Percentiles rank a stretch among this genome's conserved stretches.
These are phyloP conservation scores for Asterella californica DNA, from an alignment of 225 moss, liverwort and hornwort genomes.

Conservation along the genomic window DNA sequence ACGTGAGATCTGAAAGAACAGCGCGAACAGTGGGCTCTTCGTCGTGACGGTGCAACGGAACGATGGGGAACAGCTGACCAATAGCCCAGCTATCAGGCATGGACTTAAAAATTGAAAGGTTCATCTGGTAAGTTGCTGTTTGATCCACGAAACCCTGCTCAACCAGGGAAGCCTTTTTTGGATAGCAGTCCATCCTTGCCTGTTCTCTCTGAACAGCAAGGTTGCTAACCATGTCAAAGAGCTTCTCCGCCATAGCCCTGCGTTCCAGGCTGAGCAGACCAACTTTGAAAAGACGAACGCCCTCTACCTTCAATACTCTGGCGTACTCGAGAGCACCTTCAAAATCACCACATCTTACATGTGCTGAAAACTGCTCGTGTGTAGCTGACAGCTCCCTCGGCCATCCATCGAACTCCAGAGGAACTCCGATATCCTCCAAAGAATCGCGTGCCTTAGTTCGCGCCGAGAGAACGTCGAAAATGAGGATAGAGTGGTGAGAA, in stretches of 20 bases:
- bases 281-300: conserved; percentile 64
- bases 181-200: not conserved
- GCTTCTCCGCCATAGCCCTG: conserved; percentile 63
- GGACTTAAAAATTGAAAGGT: conserved; percentile 86
- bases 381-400: conserved; percentile 43
- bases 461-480: conserved; percentile 86
- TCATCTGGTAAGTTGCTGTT: conserved; percentile 68
- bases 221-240: conserved; percentile 55
- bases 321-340: conserved; percentile 54
- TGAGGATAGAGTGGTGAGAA: conserved; percentile 79
- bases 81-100: conserved; percentile 95
- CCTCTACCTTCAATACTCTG: conserved; percentile 53
- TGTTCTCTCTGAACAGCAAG: conserved; percentile 30
- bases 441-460: conserved; percentile 41
- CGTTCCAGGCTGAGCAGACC: conserved; percentile 58
- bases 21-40: conserved; percentile 60
- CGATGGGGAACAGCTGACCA: conserved; percentile 77
- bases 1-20: conserved; percentile 75
- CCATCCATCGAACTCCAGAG: conserved; percentile 45
- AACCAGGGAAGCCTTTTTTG: not conserved
- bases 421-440: conserved; percentile 52
- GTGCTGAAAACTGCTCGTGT: conserved; percentile 38
- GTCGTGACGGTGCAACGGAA: conserved; percentile 77
- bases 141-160: conserved; percentile 39
- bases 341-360: conserved; percentile 41